These are phyloP conservation scores for Neurospora sp. DNA, from an alignment of 495 filamentous ascomycete species.

Conservation along the genomic window DNA sequence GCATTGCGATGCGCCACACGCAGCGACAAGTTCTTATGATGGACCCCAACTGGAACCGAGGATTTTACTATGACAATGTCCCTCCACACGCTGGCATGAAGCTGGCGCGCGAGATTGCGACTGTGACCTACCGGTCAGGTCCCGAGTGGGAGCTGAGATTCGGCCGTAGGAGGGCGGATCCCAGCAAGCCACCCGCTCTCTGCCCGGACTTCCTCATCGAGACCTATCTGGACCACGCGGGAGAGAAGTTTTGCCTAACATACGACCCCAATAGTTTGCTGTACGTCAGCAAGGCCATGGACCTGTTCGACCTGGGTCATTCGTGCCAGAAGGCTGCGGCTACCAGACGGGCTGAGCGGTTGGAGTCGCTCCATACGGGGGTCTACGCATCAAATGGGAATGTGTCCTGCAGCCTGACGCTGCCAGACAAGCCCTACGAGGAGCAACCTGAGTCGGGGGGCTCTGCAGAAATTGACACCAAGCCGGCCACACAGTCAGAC, in stretches of 20 bases:
- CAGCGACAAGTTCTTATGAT: constrained; percentile 98
- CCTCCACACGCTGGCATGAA: constrained; percentile 97
- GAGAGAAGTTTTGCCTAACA: constrained; percentile 97
- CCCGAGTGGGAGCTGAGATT: constrained; percentile 98
- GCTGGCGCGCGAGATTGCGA: constrained; percentile 92
- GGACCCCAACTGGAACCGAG: constrained; percentile 95
- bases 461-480: background rate
- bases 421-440: constrained; percentile 77
- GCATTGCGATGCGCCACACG: constrained; percentile 97
- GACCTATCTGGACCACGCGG: constrained; percentile 96
- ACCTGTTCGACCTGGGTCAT: constrained; percentile 84
- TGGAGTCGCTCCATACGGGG: constrained; percentile 17
- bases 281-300: constrained; percentile 98
- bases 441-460: constrained; percentile 46
- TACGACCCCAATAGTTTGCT: constrained; percentile 95
- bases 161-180: constrained; percentile 77
- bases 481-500: constrained; percentile 2
- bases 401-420: constrained; percentile 64
- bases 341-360: constrained; percentile 28
- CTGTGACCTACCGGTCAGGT: constrained; percentile 91
- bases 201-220: constrained; percentile 98
- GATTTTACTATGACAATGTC: constrained; percentile 83
- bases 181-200: constrained; percentile 73
- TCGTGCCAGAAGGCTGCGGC: constrained; percentile 44
- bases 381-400: constrained; percentile 19